Evolutionary conservation across 495 filamentous ascomycete species (phyloP), one percentile per base, ranked within the genome.

Genomic region (Letharia columbiana): DNA sequence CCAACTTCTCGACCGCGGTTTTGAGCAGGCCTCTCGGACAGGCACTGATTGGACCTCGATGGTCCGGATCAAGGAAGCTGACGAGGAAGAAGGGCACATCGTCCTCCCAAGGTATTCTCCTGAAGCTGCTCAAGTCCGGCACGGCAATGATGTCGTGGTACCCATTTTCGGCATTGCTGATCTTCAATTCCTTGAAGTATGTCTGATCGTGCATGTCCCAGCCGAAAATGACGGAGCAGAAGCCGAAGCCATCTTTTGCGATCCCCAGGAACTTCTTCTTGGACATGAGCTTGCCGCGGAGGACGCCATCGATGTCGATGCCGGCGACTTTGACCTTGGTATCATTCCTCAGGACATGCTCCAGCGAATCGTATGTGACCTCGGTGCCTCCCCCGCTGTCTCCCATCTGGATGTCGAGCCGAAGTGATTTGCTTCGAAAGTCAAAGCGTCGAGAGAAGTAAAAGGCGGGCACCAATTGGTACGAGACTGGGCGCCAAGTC

Each of bases 191-290:
- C 63, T 81, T 79, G 73, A 85, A 86, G 71, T 98, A 97, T 11
- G 91, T 94, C 73, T 83, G 81, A 71, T 98, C 94, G 76, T 97
- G 93, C 90, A 96, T 96, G 70, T 98, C 94, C 93, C 93, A 97
- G 71, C 92, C 94, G 71, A 96, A 97, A 45, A 98, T 84, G 63
- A 97, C 91, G 5, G 89, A 93, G 80, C 94, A 98, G 81, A 97
- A 98, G 28, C 94, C 94, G 71, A 98, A 98, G 58, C 94, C 94
- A 52, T 86, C 83, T 58, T 85, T 75, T 33, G 87, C 88, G 61
- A 98, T 84, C 11, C 89, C 91, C 7, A 97, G 77, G 77, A 98
- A 98, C 78, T 98, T 98, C 74, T 89, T 90, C 80, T 96, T 97
- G 70, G 92, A 90, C 73, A 98, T 87, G 50, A 98, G 83, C 78